Percentiles rank a stretch among this genome's conserved stretches.
phyloP scores from a whole-genome alignment of 176 grass and related monocot species.

The Musa acuminata region DNA sequence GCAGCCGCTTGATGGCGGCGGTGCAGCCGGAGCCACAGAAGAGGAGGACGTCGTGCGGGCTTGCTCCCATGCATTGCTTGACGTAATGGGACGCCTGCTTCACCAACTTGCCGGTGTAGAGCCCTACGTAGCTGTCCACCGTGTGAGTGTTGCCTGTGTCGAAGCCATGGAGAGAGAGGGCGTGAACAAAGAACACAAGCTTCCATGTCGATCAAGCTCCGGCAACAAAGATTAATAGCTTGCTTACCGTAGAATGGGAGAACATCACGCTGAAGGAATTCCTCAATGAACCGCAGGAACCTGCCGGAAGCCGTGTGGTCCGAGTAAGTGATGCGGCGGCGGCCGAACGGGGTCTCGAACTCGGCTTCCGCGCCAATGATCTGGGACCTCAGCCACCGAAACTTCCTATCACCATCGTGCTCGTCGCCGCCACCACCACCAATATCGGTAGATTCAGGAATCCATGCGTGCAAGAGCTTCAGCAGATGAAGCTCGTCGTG shows the following conservation, averaged over 20 bases:
- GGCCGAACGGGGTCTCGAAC: constrained; percentile 58
- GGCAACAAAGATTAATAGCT: too few relatives aligned
- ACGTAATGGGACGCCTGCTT: constrained; percentile 40
- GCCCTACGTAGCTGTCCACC: constrained; percentile 62
- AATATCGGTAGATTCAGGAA: background rate
- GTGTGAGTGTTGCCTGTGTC: constrained; percentile 70
- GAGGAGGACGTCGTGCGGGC: constrained; percentile 41
- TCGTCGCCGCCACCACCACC: background rate
- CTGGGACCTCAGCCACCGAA: constrained; percentile 61
- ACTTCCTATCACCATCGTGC: constrained; percentile 22
- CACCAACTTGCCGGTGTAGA: constrained; percentile 42
- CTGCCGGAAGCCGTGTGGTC: constrained; percentile 72
- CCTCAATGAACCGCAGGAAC: constrained; percentile 53
- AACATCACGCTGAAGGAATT: constrained; percentile 51
- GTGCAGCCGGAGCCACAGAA: constrained; percentile 58
- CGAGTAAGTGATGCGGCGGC: constrained; percentile 49
- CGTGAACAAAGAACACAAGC: background rate
- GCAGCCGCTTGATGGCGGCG: constrained; percentile 69
- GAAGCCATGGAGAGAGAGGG: background rate
- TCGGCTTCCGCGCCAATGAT: constrained; percentile 41
- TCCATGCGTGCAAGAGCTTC: background rate
- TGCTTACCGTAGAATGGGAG: constrained; percentile 66
- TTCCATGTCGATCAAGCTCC: too few relatives aligned
- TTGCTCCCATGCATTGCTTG: constrained; percentile 52
- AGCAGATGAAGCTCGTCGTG: background rate